Base-by-base conservation (phyloP, 2,329 filamentous ascomycete species). In the Zasmidium citrigriseum region DNA sequence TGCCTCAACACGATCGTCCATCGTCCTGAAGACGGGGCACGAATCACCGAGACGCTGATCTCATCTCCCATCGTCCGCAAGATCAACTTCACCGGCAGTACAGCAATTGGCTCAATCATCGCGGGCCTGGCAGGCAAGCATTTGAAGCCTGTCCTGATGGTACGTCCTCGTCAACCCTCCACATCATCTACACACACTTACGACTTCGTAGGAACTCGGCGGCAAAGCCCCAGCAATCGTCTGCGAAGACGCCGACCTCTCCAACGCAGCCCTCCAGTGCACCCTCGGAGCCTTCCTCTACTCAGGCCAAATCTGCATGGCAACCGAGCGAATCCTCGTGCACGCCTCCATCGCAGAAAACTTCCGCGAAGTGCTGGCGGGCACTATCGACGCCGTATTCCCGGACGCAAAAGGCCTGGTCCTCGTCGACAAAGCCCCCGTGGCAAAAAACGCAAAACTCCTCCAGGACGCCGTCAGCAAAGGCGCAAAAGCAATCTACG, bases 271-370 rank as follows among this genome's bases (percentile, higher is more conserved):
- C 0, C 71, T 78, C 4, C 82, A 86, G 66, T 90, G 88, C 65
- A 84, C 84, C 0, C 70, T 88, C 1, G 90, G 89, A 2, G 80
- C 89, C 0, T 91, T 91, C 70, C 69, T 90, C 57, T 83, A 93
- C 71, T 58, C 63, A 4, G 91, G 91, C 0, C 91, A 96, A 76
- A 85, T 93, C 46, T 95, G 91, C 80, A 95, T 95, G 90, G 83
- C 83, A 14, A 93, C 90, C 0, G 91, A 95, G 76, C 83, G 86
- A 24, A 61, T 64, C 20, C 25, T 64, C 2, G 59, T 61, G n/a
- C 54, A 64, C 29, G 56, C 87, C 60, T 72, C 87, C n/a, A 81
- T 88, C 21, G 77, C 77, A 55, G 76, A 78, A 20, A 71, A 80
- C 22, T 88, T 89, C 73, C 78, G 77, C 24, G 70, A 77, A 50